Percentiles rank a stretch among this genome's conserved stretches.
Evolutionary conservation across 805 yeast genomes (phyloP).

Genomic region (Candida stauntonica): DNA sequence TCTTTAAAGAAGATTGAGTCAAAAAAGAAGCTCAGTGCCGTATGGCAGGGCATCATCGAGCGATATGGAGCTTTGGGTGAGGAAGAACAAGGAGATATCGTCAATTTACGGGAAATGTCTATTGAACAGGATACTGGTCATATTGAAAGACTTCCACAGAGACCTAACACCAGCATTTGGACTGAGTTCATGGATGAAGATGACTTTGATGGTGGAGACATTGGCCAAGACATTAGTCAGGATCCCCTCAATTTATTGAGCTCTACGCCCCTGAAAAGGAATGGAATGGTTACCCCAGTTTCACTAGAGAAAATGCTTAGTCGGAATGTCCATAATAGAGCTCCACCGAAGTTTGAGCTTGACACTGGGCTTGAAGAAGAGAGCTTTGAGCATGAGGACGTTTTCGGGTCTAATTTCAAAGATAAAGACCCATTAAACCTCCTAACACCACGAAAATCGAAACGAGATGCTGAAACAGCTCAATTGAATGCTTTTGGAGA

Average conservation of each 20-base stretch:
- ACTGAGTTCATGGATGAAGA: conserved; percentile 12
- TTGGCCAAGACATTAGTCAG: neutral
- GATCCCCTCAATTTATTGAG: conserved; percentile 17
- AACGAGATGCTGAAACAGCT: too few relatives aligned
- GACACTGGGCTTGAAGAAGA: neutral
- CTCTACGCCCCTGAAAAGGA: conserved; percentile 3
- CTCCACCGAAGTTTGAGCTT: neutral
- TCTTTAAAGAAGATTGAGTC: conserved; percentile 17
- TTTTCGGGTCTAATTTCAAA: too few relatives aligned
- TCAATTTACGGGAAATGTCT: conserved; percentile 21
- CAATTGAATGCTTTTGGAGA: too few relatives aligned
- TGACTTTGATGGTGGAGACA: too few relatives aligned
- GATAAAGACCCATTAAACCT: neutral
- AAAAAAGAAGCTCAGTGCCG: conserved; percentile 21
- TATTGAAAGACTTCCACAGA: conserved; percentile 9
- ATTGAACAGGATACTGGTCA: conserved; percentile 24
- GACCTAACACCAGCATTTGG: conserved; percentile 18
- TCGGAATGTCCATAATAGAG: neutral
- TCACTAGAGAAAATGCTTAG: neutral
- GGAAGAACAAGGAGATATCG: conserved; percentile 33
- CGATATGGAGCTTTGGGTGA: conserved; percentile 29
- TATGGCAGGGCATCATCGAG: conserved; percentile 32
- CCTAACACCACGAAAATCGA: too few relatives aligned
- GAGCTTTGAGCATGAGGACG: too few relatives aligned
- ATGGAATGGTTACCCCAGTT: conserved; percentile 1